Evolutionary conservation across 2,329 filamentous ascomycete genomes (phyloP).

Genomic region (Akanthomyces lecanii): DNA sequence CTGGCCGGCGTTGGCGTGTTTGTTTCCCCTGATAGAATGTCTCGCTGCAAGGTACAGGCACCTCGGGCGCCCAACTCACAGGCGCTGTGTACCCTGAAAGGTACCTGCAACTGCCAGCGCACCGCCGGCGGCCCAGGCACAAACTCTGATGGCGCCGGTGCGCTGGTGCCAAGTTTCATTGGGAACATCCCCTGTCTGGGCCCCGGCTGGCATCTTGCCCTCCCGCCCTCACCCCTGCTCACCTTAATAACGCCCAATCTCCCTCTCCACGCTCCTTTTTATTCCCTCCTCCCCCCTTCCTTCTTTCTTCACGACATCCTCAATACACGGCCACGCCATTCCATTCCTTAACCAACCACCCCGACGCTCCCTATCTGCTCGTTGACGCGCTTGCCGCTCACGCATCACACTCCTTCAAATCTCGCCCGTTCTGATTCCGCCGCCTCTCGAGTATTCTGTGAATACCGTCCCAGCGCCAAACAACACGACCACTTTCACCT

Average conservation of each 20-base stretch:
- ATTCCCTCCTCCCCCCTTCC: slow-evolving; percentile 10
- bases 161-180: no score
- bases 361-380: slow-evolving; percentile 14
- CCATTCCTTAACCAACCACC: slow-evolving; percentile 17
- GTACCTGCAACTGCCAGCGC: no score
- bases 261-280: slow-evolving; percentile 17
- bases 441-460: slow-evolving; percentile 17
- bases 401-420: slow-evolving; percentile 19
- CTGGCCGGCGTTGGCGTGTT: slow-evolving; percentile 3
- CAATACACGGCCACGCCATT: slow-evolving; percentile 18
- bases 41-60: no score
- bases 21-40: not conserved
- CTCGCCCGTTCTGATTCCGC: slow-evolving; percentile 9
- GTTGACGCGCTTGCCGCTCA: slow-evolving; percentile 15
- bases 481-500: not conserved
- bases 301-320: slow-evolving; percentile 19
- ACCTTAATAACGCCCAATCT: slow-evolving; percentile 23
- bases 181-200: no score
- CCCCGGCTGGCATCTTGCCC: not conserved
- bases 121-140: no score
- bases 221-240: slow-evolving; percentile 10
- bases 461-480: slow-evolving; percentile 10
- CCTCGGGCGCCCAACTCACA: no score
- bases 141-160: no score
- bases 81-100: no score